phyloP scores from a whole-genome alignment of 192 early-diverging fungal species.

The Linnemannia schmuckeri region DNA sequence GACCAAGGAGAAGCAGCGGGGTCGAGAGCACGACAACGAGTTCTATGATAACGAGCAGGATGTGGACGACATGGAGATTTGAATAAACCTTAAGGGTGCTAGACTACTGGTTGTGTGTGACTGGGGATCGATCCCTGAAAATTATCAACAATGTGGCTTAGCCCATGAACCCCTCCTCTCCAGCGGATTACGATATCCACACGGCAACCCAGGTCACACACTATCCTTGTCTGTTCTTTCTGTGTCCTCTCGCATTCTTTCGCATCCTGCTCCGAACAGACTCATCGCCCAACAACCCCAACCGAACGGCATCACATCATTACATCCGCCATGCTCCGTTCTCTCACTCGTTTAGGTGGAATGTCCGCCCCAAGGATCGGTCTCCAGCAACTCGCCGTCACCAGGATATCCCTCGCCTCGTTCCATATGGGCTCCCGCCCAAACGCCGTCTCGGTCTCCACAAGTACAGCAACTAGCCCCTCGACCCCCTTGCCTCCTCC shows the following conservation, averaged over 20 bases:
- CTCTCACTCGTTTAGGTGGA: constrained; percentile 23
- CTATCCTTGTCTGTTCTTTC: background rate
- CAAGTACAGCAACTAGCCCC: constrained; percentile 42
- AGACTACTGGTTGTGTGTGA: background rate
- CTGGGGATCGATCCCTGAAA: background rate
- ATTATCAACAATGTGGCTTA: constrained; percentile 37
- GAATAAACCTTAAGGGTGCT: background rate
- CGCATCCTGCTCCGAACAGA: constrained; percentile 4
- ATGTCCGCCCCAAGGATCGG: constrained; percentile 13
- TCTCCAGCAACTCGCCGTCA: background rate
- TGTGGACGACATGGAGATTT: constrained; percentile 29
- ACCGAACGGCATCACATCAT: background rate
- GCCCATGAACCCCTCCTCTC: background rate
- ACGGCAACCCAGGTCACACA: background rate
- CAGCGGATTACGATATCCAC: background rate
- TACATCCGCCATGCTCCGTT: constrained; percentile 28
- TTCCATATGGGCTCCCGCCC: constrained; percentile 35
- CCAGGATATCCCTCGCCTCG: constrained; percentile 16
- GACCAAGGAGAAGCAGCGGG: constrained; percentile 38
- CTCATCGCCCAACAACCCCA: background rate
- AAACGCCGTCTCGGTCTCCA: constrained; percentile 21
- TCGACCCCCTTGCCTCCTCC: constrained; percentile 46
- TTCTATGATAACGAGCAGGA: constrained; percentile 49
- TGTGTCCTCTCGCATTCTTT: background rate
- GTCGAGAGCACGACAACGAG: constrained; percentile 32